Evolutionary conservation across 2,329 filamentous ascomycete genomes (phyloP), one percentile per base, ranked within the genome.

Genomic region (Botryotinia narcissicola): DNA sequence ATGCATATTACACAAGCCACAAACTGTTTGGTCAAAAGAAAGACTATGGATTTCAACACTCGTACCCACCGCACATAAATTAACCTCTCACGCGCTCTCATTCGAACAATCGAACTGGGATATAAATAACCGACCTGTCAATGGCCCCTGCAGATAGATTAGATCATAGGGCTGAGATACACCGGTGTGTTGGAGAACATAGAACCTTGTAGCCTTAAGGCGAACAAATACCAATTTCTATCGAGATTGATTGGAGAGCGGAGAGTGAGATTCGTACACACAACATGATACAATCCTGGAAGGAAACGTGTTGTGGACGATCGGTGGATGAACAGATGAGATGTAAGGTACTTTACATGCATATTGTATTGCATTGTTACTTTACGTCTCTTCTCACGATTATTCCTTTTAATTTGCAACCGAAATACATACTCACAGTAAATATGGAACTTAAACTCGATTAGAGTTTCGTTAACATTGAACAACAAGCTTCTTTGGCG

Each of bases 121-220:
- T 72, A 72, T 72, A 72, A 72, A 72, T 72, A 72, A 42, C 51
- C 62, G 70, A 72, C 51, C 40, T 68, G 62, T 48, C 70, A 72
- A 25, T 8, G 10, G n/a, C 46, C 71, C 63, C 63, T 72, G 71
- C 20, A 1, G 22, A 57, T 37, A 48, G 70, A 63, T 63, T 60
- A 71, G 62, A 72, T 69, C 71, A 60, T 72, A 72, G 71, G 71
- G 71, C 71, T 72, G 71, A 72, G 54, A 72, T 35, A 60, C 57
- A 40, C 32, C 12, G 12, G 35, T 37, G 51, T 22, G 7, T 72
- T 68, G 35, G 70, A 64, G 42, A 68, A 29, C 48, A n/a, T 22
- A 42, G 66, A 67, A 67, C 46, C 46, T 67, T 20, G 64, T 54
- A 54, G 48, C 48, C 35, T 68, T 25, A 42, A 68, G 25, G 46